Conservation (phyloP, 2,329 filamentous ascomycete genomes). For the Alternaria sp. region DNA sequence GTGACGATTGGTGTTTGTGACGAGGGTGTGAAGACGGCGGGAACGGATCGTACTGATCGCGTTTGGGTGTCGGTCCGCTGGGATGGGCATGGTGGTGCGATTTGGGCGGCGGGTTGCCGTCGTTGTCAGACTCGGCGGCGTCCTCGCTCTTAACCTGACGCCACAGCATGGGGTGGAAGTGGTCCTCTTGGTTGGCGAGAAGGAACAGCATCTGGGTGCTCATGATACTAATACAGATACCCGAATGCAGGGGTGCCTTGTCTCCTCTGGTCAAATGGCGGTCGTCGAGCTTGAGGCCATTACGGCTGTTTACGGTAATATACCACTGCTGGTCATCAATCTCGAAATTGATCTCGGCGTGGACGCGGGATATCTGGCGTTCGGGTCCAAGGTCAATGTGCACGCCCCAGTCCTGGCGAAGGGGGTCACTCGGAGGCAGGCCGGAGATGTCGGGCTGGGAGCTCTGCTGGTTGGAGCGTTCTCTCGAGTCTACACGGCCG, state of each 20-base stretch:
- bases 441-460: slow-evolving; percentile 39
- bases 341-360: slow-evolving; percentile 61
- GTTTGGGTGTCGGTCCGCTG: slow-evolving; percentile 48
- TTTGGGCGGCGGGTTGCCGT: slow-evolving; percentile 44
- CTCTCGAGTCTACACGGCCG: slow-evolving; percentile 62
- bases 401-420: slow-evolving; percentile 59
- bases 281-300: slow-evolving; percentile 87
- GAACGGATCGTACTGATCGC: slow-evolving; percentile 50
- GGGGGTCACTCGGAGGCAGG: slow-evolving; percentile 34
- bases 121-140: slow-evolving; percentile 52
- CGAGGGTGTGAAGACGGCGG: slow-evolving; percentile 49
- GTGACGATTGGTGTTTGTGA: slow-evolving; percentile 44
- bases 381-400: slow-evolving; percentile 80
- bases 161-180: slow-evolving; percentile 74
- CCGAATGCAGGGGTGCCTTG: slow-evolving; percentile 75
- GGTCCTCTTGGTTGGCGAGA: slow-evolving; percentile 77
- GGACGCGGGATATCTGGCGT: slow-evolving; percentile 59
- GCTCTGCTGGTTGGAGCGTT: slow-evolving; percentile 42
- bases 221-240: slow-evolving; percentile 89
- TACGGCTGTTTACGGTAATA: slow-evolving; percentile 86
- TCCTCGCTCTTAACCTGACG: slow-evolving; percentile 60
- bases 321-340: slow-evolving; percentile 71
- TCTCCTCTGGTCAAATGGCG: slow-evolving; percentile 71
- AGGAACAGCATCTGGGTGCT: slow-evolving; percentile 99
- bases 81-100: slow-evolving; percentile 47